Evolutionary conservation across 768 basidiomycete species (phyloP), one percentile per base, ranked within the genome.

Genomic region (Hemileccinum rubropunctum): DNA sequence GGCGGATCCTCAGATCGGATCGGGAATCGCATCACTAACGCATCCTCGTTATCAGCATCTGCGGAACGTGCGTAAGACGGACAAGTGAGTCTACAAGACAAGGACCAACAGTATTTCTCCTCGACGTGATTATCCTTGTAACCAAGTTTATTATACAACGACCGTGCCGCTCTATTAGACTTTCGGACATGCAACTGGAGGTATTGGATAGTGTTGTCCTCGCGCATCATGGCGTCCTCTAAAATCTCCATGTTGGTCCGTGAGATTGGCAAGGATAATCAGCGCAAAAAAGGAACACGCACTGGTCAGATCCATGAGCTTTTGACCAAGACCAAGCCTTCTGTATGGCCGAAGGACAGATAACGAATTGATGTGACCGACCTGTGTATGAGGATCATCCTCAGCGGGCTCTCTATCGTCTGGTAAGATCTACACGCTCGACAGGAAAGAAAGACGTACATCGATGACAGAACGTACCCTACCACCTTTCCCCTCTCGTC

Each of bases 391-490:
- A n/a, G 51, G 40, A 21, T 47, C 41, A 3, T 36, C 17, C 5
- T 63, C 67, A 13, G 50, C 54, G 6, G 51, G 65, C 23, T 69
- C 65, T 52, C 65, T 66, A 20, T 38, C 14, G 6, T 18, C 17
- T 12, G 32, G 42, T 55, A n/a, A 60, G 53, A 51, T 15, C 27
- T 18, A 26, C 23, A 12, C 37, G 10, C 15, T 18, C 30, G 28
- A 45, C 17, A 13, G 23, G 17, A 35, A 32, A 41, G n/a, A n/a
- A 18, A 35, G 23, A 60, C 76, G 30, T 44, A 80, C 80, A 81
- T 77, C 42, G 80, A 79, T 0, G 76, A 76, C n/a, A 81, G 58
- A 14, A 81, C 79, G 57, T 80, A 81, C 10, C 80, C 80, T 1
- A 81, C 79, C 18, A 81, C 70, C 20, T 74, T 71, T 1, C 79